Percentiles rank a stretch among this genome's conserved stretches.
These are phyloP conservation scores for Leptographium radiaticola DNA, from an alignment of 2,329 filamentous ascomycete genomes.

Conservation along the genomic window DNA sequence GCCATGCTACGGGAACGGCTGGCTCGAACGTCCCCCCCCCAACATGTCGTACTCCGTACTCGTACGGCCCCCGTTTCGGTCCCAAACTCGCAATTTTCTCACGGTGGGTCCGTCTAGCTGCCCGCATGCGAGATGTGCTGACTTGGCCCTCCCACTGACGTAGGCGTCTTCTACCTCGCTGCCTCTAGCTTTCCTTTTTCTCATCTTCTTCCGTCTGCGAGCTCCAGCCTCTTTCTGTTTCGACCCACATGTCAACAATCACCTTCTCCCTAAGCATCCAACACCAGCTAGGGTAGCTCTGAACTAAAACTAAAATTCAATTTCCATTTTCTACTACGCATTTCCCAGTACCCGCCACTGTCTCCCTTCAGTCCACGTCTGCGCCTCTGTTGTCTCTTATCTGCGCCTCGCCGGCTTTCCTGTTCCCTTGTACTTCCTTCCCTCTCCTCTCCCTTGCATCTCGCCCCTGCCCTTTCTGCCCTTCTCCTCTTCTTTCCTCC, in stretches of 20 bases:
- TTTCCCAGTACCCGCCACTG: background rate
- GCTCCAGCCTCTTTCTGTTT: background rate
- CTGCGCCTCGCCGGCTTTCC: background rate
- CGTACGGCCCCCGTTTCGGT: background rate
- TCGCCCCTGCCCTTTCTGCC: background rate
- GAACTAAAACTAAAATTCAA: background rate
- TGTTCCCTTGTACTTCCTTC: background rate
- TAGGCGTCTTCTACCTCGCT: background rate
- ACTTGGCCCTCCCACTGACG: background rate
- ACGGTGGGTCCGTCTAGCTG: background rate
- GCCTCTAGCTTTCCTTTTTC: background rate
- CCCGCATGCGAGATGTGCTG: background rate
- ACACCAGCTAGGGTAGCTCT: background rate
- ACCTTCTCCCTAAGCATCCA: background rate
- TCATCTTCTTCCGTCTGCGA: background rate
- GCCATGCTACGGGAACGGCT: background rate
- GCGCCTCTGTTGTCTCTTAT: background rate
- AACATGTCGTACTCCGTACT: background rate
- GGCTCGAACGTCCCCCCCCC: no score
- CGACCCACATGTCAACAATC: background rate
- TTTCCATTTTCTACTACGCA: background rate
- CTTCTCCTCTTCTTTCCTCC: background rate
- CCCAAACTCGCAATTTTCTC: background rate
- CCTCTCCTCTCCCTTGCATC: constrained; percentile 3
- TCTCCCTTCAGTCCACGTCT: background rate